phyloP scores from a whole-genome alignment of 2,329 filamentous ascomycete species.

The Sarocladium strictum region DNA sequence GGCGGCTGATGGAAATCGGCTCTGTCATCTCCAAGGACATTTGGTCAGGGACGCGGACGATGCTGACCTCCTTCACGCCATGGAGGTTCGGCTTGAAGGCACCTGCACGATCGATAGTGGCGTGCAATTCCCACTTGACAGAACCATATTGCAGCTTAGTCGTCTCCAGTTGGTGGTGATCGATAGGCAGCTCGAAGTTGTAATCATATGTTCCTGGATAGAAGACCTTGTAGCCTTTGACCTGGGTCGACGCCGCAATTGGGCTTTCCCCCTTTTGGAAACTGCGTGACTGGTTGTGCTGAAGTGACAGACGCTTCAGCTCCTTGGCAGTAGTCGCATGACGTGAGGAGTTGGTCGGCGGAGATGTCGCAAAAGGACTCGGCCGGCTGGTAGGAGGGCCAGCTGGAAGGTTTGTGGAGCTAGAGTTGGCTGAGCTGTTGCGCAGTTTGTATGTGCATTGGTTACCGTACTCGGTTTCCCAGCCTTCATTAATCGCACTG shows the following conservation, averaged over 20 bases:
- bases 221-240: slow-evolving; percentile 81
- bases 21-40: slow-evolving; percentile 86
- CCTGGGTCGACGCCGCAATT: slow-evolving; percentile 51
- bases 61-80: slow-evolving; percentile 72
- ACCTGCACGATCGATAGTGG: slow-evolving; percentile 76
- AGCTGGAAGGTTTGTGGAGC: slow-evolving; percentile 25
- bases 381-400: slow-evolving; percentile 11
- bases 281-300: slow-evolving; percentile 76
- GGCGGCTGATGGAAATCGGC: slow-evolving; percentile 86
- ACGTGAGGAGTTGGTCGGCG: slow-evolving; percentile 17
- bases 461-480: slow-evolving; percentile 58
- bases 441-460: slow-evolving; percentile 52
- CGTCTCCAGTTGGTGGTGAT: slow-evolving; percentile 83
- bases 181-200: slow-evolving; percentile 81
- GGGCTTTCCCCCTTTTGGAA: slow-evolving; percentile 73
- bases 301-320: slow-evolving; percentile 65
- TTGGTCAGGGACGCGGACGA: slow-evolving; percentile 82
- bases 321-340: slow-evolving; percentile 37
- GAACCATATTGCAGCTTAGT: slow-evolving; percentile 81
- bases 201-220: slow-evolving; percentile 63
- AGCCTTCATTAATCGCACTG: slow-evolving; percentile 62
- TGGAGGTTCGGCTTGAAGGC: slow-evolving; percentile 86
- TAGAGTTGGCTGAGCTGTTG: slow-evolving; percentile 27
- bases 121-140: slow-evolving; percentile 84
- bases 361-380: slow-evolving; percentile 2